Evolutionary conservation across 2,329 filamentous ascomycete genomes (phyloP), one percentile per base, ranked within the genome.

Genomic region (Fusarium hostae): DNA sequence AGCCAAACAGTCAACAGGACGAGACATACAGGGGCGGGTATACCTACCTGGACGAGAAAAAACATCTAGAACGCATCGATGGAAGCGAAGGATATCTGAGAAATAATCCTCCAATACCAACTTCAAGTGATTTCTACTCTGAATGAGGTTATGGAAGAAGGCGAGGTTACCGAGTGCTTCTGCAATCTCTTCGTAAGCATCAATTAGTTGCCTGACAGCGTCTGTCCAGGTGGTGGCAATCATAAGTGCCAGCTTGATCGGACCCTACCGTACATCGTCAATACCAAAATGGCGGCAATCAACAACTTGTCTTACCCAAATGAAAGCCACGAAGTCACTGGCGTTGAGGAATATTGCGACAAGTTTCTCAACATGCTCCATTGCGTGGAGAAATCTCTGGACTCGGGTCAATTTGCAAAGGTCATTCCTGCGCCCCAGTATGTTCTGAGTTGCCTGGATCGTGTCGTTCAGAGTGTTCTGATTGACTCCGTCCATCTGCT

Each of bases 271-370:
- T 0, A 1, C 2, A 3, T 56, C 12, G 0, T 52, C 6, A 56
- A 0, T n/a, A 28, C 10, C 3, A 5, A 9, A 3, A 4, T 1
- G 0, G 15, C 0, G 4, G 6, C 1, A 1, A 1, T 12, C 1
- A 2, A 3, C 0, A 9, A 0, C 3, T 18, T 16, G 4, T 30
- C 52, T 9, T 24, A 69, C 66, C 66, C 66, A 70, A 7, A 70
- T 1, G 0, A 70, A 65, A 2, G 66, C 66, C 0, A 70, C 59
- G 0, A 51, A 28, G 0, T 69, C 66, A 3, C 30, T 41, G 0
- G 50, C 44, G 7, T 70, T 70, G 0, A 70, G 44, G 0, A 70
- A 70, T 0, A 69, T 32, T 0, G 20, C 0, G 5, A 65, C 66
- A 0, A 69, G 37, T 1, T 65, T 20, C 15, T 69, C 66, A 1